phyloP scores from a whole-genome alignment of 257 asterid species.

The Plectranthus barbatus region DNA sequence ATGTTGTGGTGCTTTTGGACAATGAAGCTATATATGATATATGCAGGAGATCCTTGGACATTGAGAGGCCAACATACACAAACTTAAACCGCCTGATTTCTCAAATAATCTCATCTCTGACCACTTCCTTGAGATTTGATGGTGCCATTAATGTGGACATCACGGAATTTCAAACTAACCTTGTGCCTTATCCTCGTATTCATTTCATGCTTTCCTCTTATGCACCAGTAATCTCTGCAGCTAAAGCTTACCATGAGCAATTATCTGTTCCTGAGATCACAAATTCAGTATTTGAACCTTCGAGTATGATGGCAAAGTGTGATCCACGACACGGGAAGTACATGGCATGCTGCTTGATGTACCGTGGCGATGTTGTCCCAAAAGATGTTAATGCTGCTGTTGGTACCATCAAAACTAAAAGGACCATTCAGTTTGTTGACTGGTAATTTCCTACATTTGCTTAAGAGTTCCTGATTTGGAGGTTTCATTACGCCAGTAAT shows the following conservation, averaged over 20 bases:
- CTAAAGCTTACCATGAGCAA: conserved; percentile 33
- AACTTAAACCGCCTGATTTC: conserved; percentile 32
- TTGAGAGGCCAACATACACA: conserved; percentile 31
- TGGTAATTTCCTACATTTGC: conserved; percentile 10
- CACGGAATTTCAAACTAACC: conserved; percentile 36
- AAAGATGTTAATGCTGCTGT: conserved; percentile 33
- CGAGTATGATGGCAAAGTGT: conserved; percentile 35
- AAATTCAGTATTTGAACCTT: conserved; percentile 30
- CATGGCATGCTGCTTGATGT: conserved; percentile 34
- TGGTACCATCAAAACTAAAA: conserved; percentile 23
- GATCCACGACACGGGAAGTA: conserved; percentile 28
- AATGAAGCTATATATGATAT: conserved; percentile 39
- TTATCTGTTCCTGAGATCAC: conserved; percentile 30
- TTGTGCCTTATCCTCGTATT: conserved; percentile 38
- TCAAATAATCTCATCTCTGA: conserved; percentile 29
- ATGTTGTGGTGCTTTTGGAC: conserved; percentile 30
- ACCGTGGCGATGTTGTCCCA: conserved; percentile 31
- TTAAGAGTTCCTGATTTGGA: background rate
- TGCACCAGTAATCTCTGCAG: conserved; percentile 36
- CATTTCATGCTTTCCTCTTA: conserved; percentile 41
- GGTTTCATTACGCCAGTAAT: background rate
- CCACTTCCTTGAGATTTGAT: conserved; percentile 35
- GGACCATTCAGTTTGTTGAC: conserved; percentile 32
- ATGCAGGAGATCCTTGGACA: conserved; percentile 30
- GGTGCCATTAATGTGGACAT: conserved; percentile 37